A percentile compares a stretch with the other conserved stretches of the same genome.
Evolutionary conservation across 176 grass and related monocot genomes (phyloP).

Genomic region (Rhipidocladum racemiflorum): DNA sequence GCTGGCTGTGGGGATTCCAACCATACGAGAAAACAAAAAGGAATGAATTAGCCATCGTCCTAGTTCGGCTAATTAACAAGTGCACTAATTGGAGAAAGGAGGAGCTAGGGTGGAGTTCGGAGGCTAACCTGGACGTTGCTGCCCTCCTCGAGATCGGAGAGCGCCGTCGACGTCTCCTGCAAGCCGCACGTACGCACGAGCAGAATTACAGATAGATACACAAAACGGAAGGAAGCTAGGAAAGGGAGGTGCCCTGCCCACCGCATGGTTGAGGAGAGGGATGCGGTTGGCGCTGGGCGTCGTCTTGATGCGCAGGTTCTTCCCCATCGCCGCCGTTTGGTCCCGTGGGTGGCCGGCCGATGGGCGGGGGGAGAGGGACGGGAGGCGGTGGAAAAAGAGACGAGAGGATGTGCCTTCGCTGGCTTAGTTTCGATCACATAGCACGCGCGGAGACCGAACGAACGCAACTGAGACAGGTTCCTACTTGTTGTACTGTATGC

Average conservation of each 20-base stretch:
- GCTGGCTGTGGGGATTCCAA: constrained; percentile 42
- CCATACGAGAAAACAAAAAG: background rate
- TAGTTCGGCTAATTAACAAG: background rate
- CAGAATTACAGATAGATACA: background rate
- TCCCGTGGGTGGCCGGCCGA: background rate
- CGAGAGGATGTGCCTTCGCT: constrained; percentile 6
- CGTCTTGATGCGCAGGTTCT: constrained; percentile 55
- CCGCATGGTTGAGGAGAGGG: constrained; percentile 58
- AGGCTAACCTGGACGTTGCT: constrained; percentile 62
- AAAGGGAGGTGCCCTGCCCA: background rate
- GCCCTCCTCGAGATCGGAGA: constrained; percentile 85
- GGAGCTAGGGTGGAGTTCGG: background rate
- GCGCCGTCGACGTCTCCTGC: constrained; percentile 55
- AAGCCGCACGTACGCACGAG: background rate
- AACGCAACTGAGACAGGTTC: constrained; percentile 26
- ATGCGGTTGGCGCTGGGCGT: constrained; percentile 26
- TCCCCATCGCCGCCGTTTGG: constrained; percentile 37
- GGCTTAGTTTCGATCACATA: background rate
- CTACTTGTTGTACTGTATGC: background rate
- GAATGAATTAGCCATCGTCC: background rate
- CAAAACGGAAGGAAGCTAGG: no score
- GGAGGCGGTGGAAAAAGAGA: background rate
- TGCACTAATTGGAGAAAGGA: background rate
- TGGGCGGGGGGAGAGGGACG: background rate
- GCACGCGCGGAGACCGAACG: background rate